A percentile compares a stretch with the other conserved stretches of the same genome.
Evolutionary conservation across 164 flowering plant species (phyloP).

Genomic region (Vitis cinerea): DNA sequence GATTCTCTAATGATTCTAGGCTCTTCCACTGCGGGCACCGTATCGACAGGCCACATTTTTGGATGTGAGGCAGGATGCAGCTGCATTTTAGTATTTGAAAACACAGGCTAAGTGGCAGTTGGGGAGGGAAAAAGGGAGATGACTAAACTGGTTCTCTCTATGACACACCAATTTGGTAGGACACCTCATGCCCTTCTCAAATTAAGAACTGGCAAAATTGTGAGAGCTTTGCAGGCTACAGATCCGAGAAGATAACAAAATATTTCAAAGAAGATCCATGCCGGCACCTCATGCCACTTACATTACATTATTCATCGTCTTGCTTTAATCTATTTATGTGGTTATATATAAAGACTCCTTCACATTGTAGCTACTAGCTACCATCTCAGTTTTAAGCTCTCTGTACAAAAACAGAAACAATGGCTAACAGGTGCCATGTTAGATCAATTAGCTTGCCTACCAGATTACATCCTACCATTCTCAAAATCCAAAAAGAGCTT

Average conservation of each 20-base stretch:
- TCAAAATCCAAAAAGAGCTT: conserved; percentile 31
- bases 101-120: too few species aligned
- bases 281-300: conserved; percentile 14
- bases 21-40: too few species aligned
- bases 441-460: conserved; percentile 50
- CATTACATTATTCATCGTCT: background rate
- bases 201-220: conserved; percentile 5
- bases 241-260: conserved; percentile 11
- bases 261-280: conserved; percentile 5
- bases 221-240: conserved; percentile 15
- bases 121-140: too few species aligned
- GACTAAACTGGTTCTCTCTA: too few species aligned
- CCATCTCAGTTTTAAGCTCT: conserved; percentile 1
- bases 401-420: conserved; percentile 6
- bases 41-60: too few species aligned
- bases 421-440: conserved; percentile 20
- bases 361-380: background rate
- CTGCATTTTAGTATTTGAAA: too few species aligned
- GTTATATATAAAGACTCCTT: background rate
- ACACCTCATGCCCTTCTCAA: conserved; percentile 15
- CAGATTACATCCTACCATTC: conserved; percentile 34
- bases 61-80: background rate
- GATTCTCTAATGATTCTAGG: too few species aligned
- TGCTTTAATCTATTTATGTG: background rate
- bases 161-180: background rate